phyloP scores from a whole-genome alignment of 2,329 filamentous ascomycete genomes.

The Pseudophaeomoniella oleicola region DNA sequence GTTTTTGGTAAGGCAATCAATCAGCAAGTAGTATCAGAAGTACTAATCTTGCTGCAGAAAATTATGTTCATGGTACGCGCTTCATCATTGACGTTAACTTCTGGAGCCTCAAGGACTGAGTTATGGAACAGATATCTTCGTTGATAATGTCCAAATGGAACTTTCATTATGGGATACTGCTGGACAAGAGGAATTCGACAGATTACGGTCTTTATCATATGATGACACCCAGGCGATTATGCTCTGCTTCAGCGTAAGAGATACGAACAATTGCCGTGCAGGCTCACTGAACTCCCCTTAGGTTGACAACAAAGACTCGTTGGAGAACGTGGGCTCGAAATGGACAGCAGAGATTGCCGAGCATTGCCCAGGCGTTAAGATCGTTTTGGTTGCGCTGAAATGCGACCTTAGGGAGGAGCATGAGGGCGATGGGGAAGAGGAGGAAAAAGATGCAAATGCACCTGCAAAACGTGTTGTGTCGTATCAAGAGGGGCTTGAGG shows the following conservation, averaged over 20 bases:
- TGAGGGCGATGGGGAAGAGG: slow-evolving; percentile 49
- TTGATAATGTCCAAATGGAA: slow-evolving; percentile 93
- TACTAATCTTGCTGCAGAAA: too few species aligned
- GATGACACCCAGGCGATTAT: slow-evolving; percentile 98
- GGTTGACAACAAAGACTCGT: slow-evolving; percentile 86
- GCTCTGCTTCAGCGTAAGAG: slow-evolving; percentile 76
- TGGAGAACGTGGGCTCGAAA: slow-evolving; percentile 97
- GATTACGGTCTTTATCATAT: slow-evolving; percentile 86
- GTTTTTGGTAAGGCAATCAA: slow-evolving; percentile 66
- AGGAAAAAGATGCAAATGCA: slow-evolving; percentile 18
- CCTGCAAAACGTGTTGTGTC: slow-evolving; percentile 43
- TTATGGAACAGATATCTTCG: slow-evolving; percentile 66
- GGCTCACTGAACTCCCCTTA: slow-evolving; percentile 12
- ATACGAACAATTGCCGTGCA: not conserved
- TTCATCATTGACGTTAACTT: slow-evolving; percentile 3
- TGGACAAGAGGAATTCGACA: slow-evolving; percentile 97
- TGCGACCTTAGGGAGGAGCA: slow-evolving; percentile 85
- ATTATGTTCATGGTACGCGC: slow-evolving; percentile 83
- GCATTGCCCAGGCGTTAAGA: slow-evolving; percentile 88
- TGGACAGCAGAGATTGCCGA: slow-evolving; percentile 97
- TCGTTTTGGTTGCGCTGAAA: slow-evolving; percentile 90
- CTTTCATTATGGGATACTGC: slow-evolving; percentile 97
- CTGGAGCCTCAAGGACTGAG: not conserved
- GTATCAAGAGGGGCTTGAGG: slow-evolving; percentile 82
- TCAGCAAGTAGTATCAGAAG: too few species aligned